phyloP scores from a whole-genome alignment of 1,284 basidiomycete genomes.

The Cyathus pygmaeus region DNA sequence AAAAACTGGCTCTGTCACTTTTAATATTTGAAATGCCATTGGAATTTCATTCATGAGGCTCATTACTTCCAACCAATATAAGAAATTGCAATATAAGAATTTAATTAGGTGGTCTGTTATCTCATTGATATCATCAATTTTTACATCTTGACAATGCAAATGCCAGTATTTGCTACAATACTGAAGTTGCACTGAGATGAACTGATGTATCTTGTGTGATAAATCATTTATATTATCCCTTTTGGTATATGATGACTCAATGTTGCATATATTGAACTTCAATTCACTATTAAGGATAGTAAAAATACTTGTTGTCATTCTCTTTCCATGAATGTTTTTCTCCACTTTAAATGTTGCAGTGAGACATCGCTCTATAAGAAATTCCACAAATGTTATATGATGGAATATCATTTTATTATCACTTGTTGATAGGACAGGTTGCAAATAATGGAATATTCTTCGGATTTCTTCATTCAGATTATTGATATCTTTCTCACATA shows the following conservation, averaged over 20 bases:
- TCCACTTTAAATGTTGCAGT: neutral
- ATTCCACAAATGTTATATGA: conserved; percentile 1
- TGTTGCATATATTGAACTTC: conserved; percentile 2
- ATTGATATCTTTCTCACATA: neutral
- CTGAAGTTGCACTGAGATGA: neutral
- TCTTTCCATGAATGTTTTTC: too few relatives aligned
- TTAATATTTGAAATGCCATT: neutral
- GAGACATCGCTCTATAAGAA: neutral
- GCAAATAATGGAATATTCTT: neutral
- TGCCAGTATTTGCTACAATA: neutral
- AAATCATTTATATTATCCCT: neutral
- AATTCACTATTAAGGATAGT: neutral
- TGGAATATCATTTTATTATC: neutral
- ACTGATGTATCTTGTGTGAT: neutral
- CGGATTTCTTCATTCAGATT: neutral
- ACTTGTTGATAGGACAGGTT: neutral
- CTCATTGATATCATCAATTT: neutral
- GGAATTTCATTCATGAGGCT: neutral
- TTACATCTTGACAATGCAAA: neutral
- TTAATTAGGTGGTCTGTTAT: neutral
- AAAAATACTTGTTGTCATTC: neutral
- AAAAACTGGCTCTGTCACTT: neutral
- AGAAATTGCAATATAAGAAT: neutral
- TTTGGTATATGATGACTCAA: neutral
- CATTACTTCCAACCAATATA: neutral